Evolutionary conservation across 306 rosid species (phyloP).

Genomic region (Acacia melanoxylon): DNA sequence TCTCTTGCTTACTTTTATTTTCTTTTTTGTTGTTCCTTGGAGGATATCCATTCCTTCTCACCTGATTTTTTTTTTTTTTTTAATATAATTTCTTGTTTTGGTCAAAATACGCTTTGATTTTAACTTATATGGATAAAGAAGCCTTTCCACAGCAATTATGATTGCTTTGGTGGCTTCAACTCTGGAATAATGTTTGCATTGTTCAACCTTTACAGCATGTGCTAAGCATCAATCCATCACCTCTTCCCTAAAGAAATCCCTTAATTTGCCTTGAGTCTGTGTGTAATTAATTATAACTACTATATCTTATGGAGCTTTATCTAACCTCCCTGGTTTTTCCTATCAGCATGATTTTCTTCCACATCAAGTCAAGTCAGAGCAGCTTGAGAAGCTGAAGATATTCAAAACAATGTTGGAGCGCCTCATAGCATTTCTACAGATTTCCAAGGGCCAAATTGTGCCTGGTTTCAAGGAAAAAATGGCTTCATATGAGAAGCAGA

Average conservation of each 20-base stretch:
- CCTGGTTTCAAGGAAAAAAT: constrained; percentile 53
- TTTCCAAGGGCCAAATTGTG: constrained; percentile 44
- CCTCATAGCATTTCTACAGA: constrained; percentile 45
- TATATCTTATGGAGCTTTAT: constrained; percentile 1
- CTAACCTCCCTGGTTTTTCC: constrained; percentile 25
- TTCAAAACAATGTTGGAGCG: constrained; percentile 62
- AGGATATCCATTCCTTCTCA: background rate
- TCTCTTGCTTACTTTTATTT: background rate
- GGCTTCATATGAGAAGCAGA: constrained; percentile 58
- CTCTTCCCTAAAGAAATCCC: constrained; percentile 10
- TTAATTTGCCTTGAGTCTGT: constrained; percentile 19
- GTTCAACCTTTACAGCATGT: constrained; percentile 1
- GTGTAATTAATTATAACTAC: background rate
- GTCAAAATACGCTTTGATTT: constrained; percentile 3
- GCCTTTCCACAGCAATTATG: constrained; percentile 11
- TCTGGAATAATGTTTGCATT: background rate
- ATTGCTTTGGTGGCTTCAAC: constrained; percentile 3
- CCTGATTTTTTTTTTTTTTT: background rate
- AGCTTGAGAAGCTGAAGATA: constrained; percentile 49
- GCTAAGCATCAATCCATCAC: constrained; percentile 12
- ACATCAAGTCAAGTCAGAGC: constrained; percentile 63
- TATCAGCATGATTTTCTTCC: constrained; percentile 65
- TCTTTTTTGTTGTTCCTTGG: background rate
- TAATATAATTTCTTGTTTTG: background rate
- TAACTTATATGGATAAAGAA: constrained; percentile 17